Percentiles rank a stretch among this genome's conserved stretches.
Conservation (phyloP, 345 rosid species). For the Gynandropsis gynandra region DNA sequence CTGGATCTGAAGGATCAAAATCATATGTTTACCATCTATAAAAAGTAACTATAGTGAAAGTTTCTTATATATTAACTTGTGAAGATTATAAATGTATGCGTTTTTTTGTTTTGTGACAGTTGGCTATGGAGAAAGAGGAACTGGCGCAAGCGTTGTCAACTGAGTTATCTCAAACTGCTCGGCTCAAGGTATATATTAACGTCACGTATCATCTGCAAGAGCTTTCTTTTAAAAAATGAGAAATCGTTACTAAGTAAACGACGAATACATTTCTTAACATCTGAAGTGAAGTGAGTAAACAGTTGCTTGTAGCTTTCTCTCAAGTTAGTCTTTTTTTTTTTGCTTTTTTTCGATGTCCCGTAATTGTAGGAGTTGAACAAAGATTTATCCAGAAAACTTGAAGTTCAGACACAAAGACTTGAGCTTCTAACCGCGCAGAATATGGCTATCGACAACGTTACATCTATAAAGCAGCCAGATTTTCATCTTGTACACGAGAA, state of each 20-base stretch:
- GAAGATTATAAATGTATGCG: no score
- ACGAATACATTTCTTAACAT: no score
- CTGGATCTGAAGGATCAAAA: no score
- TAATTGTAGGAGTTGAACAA: constrained; percentile 68
- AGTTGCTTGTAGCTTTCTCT: background rate
- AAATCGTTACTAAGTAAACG: background rate
- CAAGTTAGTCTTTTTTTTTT: background rate
- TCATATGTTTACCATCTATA: no score
- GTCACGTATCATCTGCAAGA: background rate
- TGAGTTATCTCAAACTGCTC: constrained; percentile 62
- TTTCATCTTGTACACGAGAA: constrained; percentile 40
- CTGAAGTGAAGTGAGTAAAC: no score
- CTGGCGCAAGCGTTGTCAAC: constrained; percentile 65
- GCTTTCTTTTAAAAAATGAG: constrained; percentile 1
- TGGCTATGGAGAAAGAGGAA: constrained; percentile 83
- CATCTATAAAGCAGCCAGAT: constrained; percentile 45
- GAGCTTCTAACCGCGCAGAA: constrained; percentile 84
- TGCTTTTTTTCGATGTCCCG: constrained; percentile 4
- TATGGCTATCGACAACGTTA: constrained; percentile 48
- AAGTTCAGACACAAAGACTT: constrained; percentile 86
- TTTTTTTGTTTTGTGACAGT: constrained; percentile 39
- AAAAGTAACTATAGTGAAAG: no score
- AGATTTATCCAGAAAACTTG: constrained; percentile 79
- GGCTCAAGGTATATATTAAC: constrained; percentile 53
- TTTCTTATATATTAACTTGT: no score